These are phyloP conservation scores for Cladosporium sp. DNA, from an alignment of 2,329 filamentous ascomycete species.

Conservation along the genomic window DNA sequence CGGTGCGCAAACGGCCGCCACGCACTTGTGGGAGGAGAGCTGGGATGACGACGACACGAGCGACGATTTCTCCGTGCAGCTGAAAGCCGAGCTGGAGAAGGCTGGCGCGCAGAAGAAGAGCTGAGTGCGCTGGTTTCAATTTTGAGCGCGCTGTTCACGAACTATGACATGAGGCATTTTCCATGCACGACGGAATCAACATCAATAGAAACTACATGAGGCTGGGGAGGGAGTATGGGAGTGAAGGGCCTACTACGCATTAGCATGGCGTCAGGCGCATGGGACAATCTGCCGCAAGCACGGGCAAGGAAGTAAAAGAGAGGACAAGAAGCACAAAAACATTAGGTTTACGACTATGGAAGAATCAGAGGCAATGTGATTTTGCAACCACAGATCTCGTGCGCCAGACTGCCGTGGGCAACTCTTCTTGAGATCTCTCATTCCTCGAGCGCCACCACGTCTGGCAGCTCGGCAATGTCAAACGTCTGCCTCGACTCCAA, in stretches of 20 bases:
- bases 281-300: background rate
- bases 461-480: constrained; percentile 70
- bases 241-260: background rate
- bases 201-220: background rate
- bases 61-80: constrained; percentile 91
- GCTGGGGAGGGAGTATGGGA: background rate
- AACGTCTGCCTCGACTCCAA: constrained; percentile 70
- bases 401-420: too few relatives aligned
- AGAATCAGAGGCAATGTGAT: background rate
- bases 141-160: background rate
- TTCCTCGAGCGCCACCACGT: constrained; percentile 48
- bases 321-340: too few relatives aligned
- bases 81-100: constrained; percentile 95
- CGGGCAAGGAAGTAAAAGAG: background rate
- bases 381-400: too few relatives aligned
- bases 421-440: background rate
- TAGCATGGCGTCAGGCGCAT: constrained; percentile 8
- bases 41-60: constrained; percentile 98
- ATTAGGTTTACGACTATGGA: background rate
- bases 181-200: too few relatives aligned
- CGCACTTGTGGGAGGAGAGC: constrained; percentile 97
- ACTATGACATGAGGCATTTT: background rate
- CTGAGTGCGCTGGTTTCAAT: constrained; percentile 7
- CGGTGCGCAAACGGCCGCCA: constrained; percentile 54
- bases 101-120: constrained; percentile 59